Base-by-base conservation (phyloP, 1,284 basidiomycete species). In the Austroboletus niveus region DNA sequence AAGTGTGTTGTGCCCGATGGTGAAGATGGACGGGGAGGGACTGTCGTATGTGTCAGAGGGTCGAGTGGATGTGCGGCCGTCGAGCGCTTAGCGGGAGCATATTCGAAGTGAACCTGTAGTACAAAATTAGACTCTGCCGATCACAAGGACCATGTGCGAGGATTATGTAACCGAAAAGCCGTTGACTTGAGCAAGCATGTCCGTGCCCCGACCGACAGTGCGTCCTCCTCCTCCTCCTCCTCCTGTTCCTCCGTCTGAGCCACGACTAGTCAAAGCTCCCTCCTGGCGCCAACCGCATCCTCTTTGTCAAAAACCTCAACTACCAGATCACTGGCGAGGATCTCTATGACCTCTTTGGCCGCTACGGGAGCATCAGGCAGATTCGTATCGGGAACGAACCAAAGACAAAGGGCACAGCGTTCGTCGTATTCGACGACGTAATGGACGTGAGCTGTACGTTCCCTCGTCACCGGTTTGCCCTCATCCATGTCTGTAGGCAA, bases 321-420 rank as follows among this genome's bases (percentile, higher is more conserved):
- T 99, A 98, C 75, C 88, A 89, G 70, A 98, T 96, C 61, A 90
- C 85, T 41, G 95, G 94, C 44, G 87, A 94, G 53, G 95, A 98
- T 70, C 73, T 98, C 57, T 98, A 98, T 72, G 96, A 99, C 73
- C 79, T 99, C 53, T 99, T 99, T 66, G 96, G 95, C 50, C 90
- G 94, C 57, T 99, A 99, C 75, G 96, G 96, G 41, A 92, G 92
- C 59, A 94, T 99, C 64, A 87, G 96, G 41, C 96, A 99, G 72
- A 89, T 99, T 60, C 84, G 96, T 50, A 84, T 98, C 59, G 96
- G 96, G 43, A 94, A 86, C 60, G 92, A 95, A 63, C 76, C 81
- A 52, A 98, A 98, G 75, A 92, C 94, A 29, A 92, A 91, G 64
- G 96, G 96, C 20, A 98, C 96, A 11, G 97, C 96, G 0, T 99